phyloP scores from a whole-genome alignment of 495 filamentous ascomycete species.

The Penicillium lividum region DNA sequence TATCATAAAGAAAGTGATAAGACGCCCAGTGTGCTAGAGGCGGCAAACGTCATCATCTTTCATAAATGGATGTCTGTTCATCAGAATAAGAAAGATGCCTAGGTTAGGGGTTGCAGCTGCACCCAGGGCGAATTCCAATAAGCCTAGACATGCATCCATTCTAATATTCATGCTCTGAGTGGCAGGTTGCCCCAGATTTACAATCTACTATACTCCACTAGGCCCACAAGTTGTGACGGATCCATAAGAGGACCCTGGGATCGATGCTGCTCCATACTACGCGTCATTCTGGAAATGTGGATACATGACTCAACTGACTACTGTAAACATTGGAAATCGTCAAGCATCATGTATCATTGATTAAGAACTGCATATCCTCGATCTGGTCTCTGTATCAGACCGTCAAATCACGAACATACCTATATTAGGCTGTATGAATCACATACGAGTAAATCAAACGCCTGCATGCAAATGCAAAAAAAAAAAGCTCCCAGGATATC shows the following conservation, averaged over 20 bases:
- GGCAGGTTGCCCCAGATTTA: neutral
- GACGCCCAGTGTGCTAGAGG: no score
- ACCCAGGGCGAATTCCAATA: neutral
- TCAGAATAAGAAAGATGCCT: no score
- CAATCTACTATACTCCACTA: neutral
- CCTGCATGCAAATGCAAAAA: constrained; percentile 4
- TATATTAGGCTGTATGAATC: neutral
- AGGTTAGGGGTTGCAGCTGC: no score
- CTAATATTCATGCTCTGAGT: neutral
- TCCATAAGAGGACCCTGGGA: neutral
- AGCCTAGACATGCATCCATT: neutral
- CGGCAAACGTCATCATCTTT: no score
- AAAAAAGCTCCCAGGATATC: constrained; percentile 3
- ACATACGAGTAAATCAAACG: neutral
- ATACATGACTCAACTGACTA: neutral
- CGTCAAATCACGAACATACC: neutral
- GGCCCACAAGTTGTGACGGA: neutral
- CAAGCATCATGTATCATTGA: no score
- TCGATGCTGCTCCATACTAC: neutral
- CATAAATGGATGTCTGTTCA: neutral
- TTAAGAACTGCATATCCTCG: neutral
- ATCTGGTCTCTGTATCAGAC: neutral
- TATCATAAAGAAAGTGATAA: no score
- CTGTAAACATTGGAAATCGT: no score
- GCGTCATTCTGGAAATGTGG: neutral